phyloP scores from a whole-genome alignment of 1,284 basidiomycete species.

The Paramarasmius palmivorus region DNA sequence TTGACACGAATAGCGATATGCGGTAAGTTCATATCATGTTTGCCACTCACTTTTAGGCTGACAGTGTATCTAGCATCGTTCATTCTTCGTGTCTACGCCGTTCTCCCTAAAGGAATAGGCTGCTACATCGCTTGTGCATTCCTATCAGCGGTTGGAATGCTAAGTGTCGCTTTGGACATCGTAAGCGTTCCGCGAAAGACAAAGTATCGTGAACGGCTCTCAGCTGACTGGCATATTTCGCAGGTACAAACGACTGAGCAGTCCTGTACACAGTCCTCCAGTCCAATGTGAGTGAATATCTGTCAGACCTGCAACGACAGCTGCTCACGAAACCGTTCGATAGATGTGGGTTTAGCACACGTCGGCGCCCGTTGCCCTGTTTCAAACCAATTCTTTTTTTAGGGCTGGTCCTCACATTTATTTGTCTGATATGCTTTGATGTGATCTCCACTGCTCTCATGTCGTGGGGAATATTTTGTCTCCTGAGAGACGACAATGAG shows the following conservation, averaged over 20 bases:
- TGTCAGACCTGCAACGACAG: background rate
- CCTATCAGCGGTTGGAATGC: background rate
- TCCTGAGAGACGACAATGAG: background rate
- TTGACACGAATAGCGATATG: background rate
- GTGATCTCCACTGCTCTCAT: background rate
- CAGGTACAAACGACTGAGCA: background rate
- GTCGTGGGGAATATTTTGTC: background rate
- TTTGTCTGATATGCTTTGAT: slow-evolving; percentile 1
- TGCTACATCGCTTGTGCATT: background rate
- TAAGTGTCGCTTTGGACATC: slow-evolving; percentile 1
- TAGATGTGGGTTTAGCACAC: background rate
- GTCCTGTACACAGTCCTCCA: background rate
- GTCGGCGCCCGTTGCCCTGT: background rate
- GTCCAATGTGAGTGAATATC: background rate
- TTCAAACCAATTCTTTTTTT: background rate
- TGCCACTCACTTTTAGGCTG: background rate
- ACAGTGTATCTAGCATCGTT: background rate
- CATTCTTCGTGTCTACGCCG: slow-evolving; percentile 1
- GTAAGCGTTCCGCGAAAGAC: background rate
- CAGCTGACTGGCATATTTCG: background rate
- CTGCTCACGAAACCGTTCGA: background rate
- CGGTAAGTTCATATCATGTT: background rate
- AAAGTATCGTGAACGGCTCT: background rate
- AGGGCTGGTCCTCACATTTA: slow-evolving; percentile 5
- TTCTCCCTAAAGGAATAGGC: background rate